Conservation (phyloP, 495 filamentous ascomycete genomes). For the Aspergillus kassunensis region DNA sequence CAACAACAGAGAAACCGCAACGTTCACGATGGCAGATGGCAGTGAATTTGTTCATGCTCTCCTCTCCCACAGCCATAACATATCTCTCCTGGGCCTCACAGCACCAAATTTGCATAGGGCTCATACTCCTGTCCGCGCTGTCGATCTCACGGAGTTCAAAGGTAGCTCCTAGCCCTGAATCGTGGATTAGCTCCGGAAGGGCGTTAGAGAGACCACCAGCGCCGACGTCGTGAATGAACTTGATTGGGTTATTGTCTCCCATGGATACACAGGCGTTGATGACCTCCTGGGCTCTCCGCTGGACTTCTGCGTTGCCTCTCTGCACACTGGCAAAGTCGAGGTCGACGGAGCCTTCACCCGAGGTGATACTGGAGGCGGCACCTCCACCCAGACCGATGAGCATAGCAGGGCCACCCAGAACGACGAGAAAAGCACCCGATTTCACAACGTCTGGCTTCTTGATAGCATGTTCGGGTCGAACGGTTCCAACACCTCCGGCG, state of each 20-base stretch:
- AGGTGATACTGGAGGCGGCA: conserved; percentile 85
- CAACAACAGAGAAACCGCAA: conserved; percentile 91
- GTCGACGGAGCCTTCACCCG: conserved; percentile 82
- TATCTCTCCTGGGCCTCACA: conserved; percentile 96
- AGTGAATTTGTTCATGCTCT: conserved; percentile 76
- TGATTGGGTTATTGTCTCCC: conserved; percentile 80
- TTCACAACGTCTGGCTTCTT: conserved; percentile 74
- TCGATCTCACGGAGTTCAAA: conserved; percentile 93
- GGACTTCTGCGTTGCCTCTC: conserved; percentile 86
- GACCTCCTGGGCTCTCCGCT: conserved; percentile 91
- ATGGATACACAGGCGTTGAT: conserved; percentile 89
- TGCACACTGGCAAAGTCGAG: conserved; percentile 96
- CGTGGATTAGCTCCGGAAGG: conserved; percentile 85
- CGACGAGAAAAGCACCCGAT: conserved; percentile 80
- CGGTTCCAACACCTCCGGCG: conserved; percentile 93
- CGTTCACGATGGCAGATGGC: conserved; percentile 81
- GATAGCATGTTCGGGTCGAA: conserved; percentile 86
- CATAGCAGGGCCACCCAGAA: conserved; percentile 95
- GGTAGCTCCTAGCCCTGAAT: conserved; percentile 79
- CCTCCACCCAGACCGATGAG: conserved; percentile 94
- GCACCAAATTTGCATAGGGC: conserved; percentile 94
- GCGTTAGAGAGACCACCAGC: conserved; percentile 94
- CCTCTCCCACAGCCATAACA: conserved; percentile 75
- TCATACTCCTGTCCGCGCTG: conserved; percentile 84
- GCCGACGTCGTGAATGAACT: conserved; percentile 95